Evolutionary conservation across 2,329 filamentous ascomycete species (phyloP), one percentile per base, ranked within the genome.

Genomic region (Monascus ruber): DNA sequence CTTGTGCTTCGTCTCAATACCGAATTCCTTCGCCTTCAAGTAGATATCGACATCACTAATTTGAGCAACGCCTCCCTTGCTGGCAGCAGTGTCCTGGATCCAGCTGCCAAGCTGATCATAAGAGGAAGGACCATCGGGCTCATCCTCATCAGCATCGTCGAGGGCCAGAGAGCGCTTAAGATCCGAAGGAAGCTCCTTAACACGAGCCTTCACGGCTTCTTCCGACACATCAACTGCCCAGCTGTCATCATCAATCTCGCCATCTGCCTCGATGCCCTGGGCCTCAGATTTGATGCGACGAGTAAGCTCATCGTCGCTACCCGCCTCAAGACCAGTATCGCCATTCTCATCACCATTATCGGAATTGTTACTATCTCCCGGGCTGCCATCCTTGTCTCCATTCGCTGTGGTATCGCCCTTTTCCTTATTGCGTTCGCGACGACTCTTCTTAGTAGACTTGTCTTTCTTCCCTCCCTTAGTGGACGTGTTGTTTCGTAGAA

Each of bases 161-260:
- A 94, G 74, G 55, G 83, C 85, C 49, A 96, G 80, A 59, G 86
- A 84, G 60, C 85, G 81, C 77, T 95, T 94, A 60, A 98, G 82
- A 59, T 96, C 91, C 50, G 81, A 81, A n/a, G 91, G 86, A 37
- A 98, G 83, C 49, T 87, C 81, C 65, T 89, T 84, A 61, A 88
- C 85, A 64, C 91, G 91, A 54, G 89, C 89, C 70, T 83, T 88
- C 71, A 96, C 83, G 49, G 91, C 91, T 63, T 87, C 87, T 63
- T 88, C 86, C 48, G 88, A 95, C 71, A 93, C 91, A 63, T 98
- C 91, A 43, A 96, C 85, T 46, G 88, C 85, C 91, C 91, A 98
- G 50, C 94, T 78, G 46, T 94, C 81, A 49, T 95, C 85, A 64
- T 88, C 85, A 55, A 77, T 74, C 54, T 82, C 77, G 39, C 77